Evolutionary conservation across 441 rosid species (phyloP).

Genomic region (Bocquillonia castaneifolia): DNA sequence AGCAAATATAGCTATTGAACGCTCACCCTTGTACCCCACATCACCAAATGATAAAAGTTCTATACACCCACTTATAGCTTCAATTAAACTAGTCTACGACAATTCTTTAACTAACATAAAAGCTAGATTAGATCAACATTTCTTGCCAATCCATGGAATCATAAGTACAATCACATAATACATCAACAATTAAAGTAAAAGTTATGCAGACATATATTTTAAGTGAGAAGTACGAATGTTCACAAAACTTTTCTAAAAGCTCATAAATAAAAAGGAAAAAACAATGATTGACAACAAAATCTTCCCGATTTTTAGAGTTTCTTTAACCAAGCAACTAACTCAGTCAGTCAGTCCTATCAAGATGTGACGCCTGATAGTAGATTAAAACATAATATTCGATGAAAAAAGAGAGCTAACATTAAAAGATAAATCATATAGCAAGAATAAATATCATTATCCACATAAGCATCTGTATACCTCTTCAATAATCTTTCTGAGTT

Average conservation of each 20-base stretch:
- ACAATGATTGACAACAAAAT: neutral
- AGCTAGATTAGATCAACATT: neutral
- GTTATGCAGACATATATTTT: neutral
- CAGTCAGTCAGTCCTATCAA: constrained; percentile 1
- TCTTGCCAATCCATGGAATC: neutral
- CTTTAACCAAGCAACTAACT: neutral
- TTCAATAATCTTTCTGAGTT: constrained; percentile 45
- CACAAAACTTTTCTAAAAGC: neutral
- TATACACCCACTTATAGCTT: neutral
- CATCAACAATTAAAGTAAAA: neutral
- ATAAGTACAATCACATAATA: neutral
- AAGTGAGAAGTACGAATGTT: neutral
- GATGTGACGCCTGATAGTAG: neutral
- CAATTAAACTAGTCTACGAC: neutral
- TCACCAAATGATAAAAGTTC: neutral
- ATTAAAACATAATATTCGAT: neutral
- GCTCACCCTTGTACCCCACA: neutral
- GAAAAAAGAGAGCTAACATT: neutral
- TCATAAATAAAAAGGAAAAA: neutral
- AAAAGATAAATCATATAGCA: neutral
- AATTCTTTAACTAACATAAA: neutral
- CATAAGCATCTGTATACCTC: constrained; percentile 46
- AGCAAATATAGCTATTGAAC: neutral
- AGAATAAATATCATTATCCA: constrained; percentile 5
- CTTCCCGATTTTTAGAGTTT: neutral